Percentiles rank a stretch among this genome's conserved stretches.
Evolutionary conservation across 129 eudicot species (phyloP).

Genomic region (Deinandra increscens): DNA sequence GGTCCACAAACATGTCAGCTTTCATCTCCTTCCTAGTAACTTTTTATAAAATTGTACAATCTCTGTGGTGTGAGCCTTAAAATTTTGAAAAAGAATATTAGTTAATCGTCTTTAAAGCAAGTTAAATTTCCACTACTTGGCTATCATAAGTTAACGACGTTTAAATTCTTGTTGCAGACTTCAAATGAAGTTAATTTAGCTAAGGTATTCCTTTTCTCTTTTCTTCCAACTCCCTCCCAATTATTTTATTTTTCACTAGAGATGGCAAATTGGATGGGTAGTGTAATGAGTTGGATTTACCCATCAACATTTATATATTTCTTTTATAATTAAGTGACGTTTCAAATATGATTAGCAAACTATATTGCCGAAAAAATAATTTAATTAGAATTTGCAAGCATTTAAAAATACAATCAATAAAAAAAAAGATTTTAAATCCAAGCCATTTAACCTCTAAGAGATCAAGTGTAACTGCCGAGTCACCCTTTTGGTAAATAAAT

Average conservation of each 20-base stretch:
- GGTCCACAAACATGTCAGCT: background rate
- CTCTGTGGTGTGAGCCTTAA: background rate
- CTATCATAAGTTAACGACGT: background rate
- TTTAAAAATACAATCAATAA: background rate
- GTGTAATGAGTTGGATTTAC: background rate
- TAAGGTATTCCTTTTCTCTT: conserved; percentile 49
- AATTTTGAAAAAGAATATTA: background rate
- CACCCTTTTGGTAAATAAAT: too few relatives aligned
- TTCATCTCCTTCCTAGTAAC: background rate
- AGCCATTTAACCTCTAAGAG: background rate
- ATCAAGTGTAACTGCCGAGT: background rate
- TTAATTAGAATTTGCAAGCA: background rate
- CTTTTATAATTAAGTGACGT: background rate
- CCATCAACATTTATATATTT: background rate
- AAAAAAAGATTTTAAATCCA: background rate
- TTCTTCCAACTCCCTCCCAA: background rate
- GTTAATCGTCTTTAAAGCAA: background rate
- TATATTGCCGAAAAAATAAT: background rate
- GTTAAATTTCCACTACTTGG: background rate
- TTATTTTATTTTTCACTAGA: background rate
- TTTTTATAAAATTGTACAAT: background rate
- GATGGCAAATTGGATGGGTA: background rate
- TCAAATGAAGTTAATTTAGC: conserved; percentile 28
- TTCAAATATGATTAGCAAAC: background rate
- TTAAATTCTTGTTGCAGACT: conserved; percentile 43